phyloP scores from a whole-genome alignment of 345 rosid genomes.

The Gossypium stocksii region DNA sequence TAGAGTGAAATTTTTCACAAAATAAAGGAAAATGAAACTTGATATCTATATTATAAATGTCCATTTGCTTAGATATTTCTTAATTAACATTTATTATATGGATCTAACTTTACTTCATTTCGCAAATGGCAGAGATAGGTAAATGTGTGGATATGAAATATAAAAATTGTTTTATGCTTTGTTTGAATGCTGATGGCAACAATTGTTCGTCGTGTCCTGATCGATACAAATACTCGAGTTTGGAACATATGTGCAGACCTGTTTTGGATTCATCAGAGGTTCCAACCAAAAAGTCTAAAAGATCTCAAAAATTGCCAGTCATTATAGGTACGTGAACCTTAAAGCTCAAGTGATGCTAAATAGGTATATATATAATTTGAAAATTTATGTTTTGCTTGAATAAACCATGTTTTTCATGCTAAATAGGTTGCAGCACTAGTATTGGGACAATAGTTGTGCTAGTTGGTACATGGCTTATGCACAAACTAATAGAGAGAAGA shows the following conservation, averaged over 20 bases:
- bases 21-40: not conserved
- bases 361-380: not conserved
- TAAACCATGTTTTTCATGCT: not conserved
- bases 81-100: not conserved
- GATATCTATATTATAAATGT: not conserved
- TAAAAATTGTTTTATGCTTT: not conserved
- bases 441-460: not conserved
- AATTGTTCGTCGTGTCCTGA: not conserved
- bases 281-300: not conserved
- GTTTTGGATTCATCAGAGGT: too few relatives aligned
- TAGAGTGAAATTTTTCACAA: not conserved
- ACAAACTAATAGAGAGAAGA: conserved; percentile 1
- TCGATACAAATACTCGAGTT: not conserved
- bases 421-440: not conserved
- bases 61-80: not conserved
- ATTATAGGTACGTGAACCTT: not conserved
- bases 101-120: not conserved
- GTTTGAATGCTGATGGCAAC: not conserved
- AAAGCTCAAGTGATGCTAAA: not conserved
- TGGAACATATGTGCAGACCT: not conserved
- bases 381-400: not conserved
- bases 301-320: not conserved
- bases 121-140: not conserved
- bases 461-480: not conserved
- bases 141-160: not conserved